Evolutionary conservation across 2,329 filamentous ascomycete genomes (phyloP).

Genomic region (Monosporascus sp.): DNA sequence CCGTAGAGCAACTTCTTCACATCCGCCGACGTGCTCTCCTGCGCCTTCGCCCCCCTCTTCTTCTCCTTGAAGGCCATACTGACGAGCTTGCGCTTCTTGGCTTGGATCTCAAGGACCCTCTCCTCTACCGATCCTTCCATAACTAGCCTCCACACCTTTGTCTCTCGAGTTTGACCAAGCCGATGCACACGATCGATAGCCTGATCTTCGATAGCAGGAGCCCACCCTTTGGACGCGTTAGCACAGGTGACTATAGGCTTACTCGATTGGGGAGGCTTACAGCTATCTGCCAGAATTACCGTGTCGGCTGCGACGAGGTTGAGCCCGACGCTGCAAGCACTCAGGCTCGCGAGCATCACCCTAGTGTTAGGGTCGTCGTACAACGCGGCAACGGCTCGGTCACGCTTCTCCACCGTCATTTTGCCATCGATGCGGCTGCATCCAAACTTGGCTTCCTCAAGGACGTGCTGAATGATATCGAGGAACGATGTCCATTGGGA

Average conservation of each 20-base stretch:
- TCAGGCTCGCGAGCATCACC: conserved; percentile 75
- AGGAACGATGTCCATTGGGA: conserved; percentile 75
- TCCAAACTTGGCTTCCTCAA: conserved; percentile 54
- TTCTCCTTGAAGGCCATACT: conserved; percentile 76
- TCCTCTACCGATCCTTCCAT: conserved; percentile 80
- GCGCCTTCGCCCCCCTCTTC: conserved; percentile 29
- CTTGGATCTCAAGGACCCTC: conserved; percentile 71
- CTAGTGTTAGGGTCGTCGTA: conserved; percentile 62
- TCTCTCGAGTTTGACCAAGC: conserved; percentile 73
- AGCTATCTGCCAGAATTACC: conserved; percentile 76
- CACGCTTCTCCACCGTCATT: conserved; percentile 67
- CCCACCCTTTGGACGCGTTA: conserved; percentile 58
- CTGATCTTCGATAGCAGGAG: conserved; percentile 87
- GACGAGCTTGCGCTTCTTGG: conserved; percentile 73
- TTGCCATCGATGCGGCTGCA: conserved; percentile 75
- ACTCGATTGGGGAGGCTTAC: conserved; percentile 29
- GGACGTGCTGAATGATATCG: conserved; percentile 63
- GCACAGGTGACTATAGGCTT: neutral
- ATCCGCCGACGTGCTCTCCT: neutral
- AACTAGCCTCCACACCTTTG: conserved; percentile 74
- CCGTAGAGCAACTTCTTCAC: neutral
- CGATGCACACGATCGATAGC: conserved; percentile 85
- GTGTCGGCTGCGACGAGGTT: conserved; percentile 84
- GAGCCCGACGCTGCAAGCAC: conserved; percentile 78
- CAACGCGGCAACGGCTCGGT: conserved; percentile 63